Conservation (phyloP, 805 yeast genomes). For the Myxozyma geophila region DNA sequence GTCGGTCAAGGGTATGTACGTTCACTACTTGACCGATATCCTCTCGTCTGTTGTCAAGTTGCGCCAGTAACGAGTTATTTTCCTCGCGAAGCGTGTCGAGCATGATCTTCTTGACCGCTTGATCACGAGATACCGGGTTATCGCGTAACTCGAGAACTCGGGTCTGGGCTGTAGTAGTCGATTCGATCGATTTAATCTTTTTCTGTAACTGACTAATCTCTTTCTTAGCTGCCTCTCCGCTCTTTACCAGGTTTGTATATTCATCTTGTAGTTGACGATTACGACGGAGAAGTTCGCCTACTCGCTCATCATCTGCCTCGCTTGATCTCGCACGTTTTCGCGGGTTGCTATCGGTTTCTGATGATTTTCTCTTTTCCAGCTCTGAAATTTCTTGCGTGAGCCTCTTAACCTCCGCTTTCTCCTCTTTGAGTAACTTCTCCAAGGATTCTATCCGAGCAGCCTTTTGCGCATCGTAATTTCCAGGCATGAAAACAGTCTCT, state of each 20-base stretch:
- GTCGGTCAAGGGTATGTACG: slow-evolving; percentile 63
- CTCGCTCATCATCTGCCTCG: slow-evolving; percentile 40
- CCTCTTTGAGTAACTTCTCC: slow-evolving; percentile 58
- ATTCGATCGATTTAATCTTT: slow-evolving; percentile 47
- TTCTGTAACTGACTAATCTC: slow-evolving; percentile 46
- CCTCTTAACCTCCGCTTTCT: slow-evolving; percentile 56
- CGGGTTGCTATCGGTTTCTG: background rate
- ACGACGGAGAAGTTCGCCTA: slow-evolving; percentile 49
- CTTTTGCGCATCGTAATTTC: slow-evolving; percentile 34
- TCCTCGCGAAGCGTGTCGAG: slow-evolving; percentile 60
- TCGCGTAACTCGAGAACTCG: slow-evolving; percentile 65
- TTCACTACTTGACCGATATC: slow-evolving; percentile 54
- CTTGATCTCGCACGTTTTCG: slow-evolving; percentile 11
- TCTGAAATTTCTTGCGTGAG: slow-evolving; percentile 46
- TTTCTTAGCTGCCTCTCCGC: slow-evolving; percentile 16
- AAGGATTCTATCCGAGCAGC: slow-evolving; percentile 45
- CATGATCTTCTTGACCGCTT: slow-evolving; percentile 59
- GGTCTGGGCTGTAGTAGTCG: slow-evolving; percentile 48
- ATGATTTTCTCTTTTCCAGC: slow-evolving; percentile 23
- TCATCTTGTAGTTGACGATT: slow-evolving; percentile 47
- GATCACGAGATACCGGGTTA: slow-evolving; percentile 68
- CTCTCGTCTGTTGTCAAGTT: slow-evolving; percentile 31
- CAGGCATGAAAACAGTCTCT: slow-evolving; percentile 37
- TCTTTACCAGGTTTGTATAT: slow-evolving; percentile 18
- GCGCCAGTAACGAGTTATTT: slow-evolving; percentile 57